Evolutionary conservation across 1,284 basidiomycete genomes (phyloP), one percentile per base, ranked within the genome.

Genomic region (Pseudozyma thailandica): DNA sequence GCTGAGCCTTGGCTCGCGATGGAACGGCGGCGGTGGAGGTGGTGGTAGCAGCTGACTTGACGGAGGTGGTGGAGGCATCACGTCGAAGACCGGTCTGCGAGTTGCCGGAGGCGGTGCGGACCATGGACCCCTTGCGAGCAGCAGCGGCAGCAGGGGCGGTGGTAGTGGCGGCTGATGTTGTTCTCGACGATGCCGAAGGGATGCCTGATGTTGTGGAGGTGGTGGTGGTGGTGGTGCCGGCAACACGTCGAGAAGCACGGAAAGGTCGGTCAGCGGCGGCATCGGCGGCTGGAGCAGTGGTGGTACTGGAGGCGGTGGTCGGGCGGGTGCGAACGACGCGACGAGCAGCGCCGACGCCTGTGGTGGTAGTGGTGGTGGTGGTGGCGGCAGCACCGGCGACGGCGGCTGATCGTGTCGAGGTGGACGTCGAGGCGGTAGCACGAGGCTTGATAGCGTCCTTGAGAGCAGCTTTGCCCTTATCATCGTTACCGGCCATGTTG

Each of bases 401-500:
- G 44, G 30, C 44, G 42, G 48, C 47, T 46, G 59, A 56, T 58
- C 63, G 69, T 27, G 61, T 37, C 33, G 65, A 58, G 26, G 50
- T 46, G 4, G 54, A 57, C n/a, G 54, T 31, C 16, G 65, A 64
- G 23, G 57, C 47, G 43, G 61, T 64, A 33, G 68, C 50, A 26
- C 68, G 68, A 48, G 68, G 55, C 46, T 71, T 71, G 68, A 71
- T 56, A 27, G 68, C 56, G 21, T 64, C 61, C 21, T 71, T 71
- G 25, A 71, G 28, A 26, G 68, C 68, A 46, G 65, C 55, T 60
- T 71, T 71, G 54, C 68, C 68, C 54, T 71, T 71, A 60, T 62
- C 66, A 43, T 54, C 60, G 50, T 57, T 58, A 35, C 46, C 58
- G 26, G 59, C 46, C 49, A 54, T 61, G 59, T 21, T 51, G 52